These are phyloP conservation scores for Eucalyptus coolabah DNA, from an alignment of 345 rosid species.

Conservation along the genomic window DNA sequence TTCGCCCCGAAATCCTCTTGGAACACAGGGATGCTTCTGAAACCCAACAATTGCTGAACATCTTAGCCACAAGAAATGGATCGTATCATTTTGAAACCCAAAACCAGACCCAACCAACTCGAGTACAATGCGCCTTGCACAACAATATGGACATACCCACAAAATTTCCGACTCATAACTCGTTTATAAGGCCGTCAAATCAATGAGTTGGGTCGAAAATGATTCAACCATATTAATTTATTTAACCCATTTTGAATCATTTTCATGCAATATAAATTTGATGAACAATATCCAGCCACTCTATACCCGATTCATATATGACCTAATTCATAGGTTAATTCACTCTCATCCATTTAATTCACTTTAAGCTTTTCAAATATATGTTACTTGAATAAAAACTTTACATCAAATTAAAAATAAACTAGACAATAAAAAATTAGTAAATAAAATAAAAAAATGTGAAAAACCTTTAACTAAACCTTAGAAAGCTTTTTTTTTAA, in stretches of 20 bases:
- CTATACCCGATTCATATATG: rapidly evolving
- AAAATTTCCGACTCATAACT: not conserved
- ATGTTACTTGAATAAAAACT: too few species aligned
- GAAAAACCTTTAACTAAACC: too few species aligned
- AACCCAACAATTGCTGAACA: not conserved
- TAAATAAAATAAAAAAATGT: too few species aligned
- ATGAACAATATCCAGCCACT: too few species aligned
- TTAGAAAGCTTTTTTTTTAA: too few species aligned
- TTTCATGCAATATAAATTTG: too few species aligned
- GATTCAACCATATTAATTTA: too few species aligned
- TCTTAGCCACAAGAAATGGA: not conserved
- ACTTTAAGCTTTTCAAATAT: too few species aligned
- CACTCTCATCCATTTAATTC: too few species aligned
- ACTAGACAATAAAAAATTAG: too few species aligned
- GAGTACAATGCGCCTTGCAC: not conserved
- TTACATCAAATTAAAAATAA: too few species aligned
- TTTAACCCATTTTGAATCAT: rapidly evolving
- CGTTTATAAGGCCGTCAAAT: rapidly evolving
- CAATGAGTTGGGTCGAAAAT: rapidly evolving
- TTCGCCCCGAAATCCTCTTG: not conserved
- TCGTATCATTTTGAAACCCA: not conserved
- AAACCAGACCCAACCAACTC: not conserved
- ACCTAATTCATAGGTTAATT: too few species aligned
- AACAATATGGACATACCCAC: not conserved
- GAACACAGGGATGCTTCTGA: not conserved